Percentiles rank a stretch among this genome's conserved stretches.
phyloP scores from a whole-genome alignment of 2,329 filamentous ascomycete species.

The Amauroascus niger region DNA sequence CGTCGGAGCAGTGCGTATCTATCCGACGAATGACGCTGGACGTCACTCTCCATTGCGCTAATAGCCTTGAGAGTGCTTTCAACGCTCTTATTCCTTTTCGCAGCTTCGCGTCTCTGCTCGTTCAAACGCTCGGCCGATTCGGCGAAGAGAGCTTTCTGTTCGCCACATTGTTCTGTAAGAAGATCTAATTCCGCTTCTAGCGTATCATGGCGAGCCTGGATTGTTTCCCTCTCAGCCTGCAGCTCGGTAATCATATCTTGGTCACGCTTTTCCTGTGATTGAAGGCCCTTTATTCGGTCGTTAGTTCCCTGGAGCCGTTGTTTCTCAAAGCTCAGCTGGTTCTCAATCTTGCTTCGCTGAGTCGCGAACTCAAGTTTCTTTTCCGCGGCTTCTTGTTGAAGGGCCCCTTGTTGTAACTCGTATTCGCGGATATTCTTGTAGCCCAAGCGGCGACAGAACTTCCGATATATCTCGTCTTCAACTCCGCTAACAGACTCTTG shows the following conservation, averaged over 20 bases:
- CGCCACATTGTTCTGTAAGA: slow-evolving; percentile 60
- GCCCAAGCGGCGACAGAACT: slow-evolving; percentile 77
- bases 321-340: slow-evolving; percentile 54
- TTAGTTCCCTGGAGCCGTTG: slow-evolving; percentile 62
- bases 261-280: slow-evolving; percentile 57
- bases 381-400: slow-evolving; percentile 81
- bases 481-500: slow-evolving; percentile 63
- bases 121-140: slow-evolving; percentile 65
- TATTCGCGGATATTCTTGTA: slow-evolving; percentile 88
- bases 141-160: slow-evolving; percentile 57
- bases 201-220: slow-evolving; percentile 62
- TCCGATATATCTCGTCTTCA: slow-evolving; percentile 76
- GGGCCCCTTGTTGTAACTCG: slow-evolving; percentile 80
- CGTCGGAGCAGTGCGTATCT: slow-evolving; percentile 77
- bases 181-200: slow-evolving; percentile 68
- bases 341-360: slow-evolving; percentile 57
- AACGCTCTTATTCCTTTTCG: slow-evolving; percentile 75
- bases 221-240: slow-evolving; percentile 59
- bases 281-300: slow-evolving; percentile 57
- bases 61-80: slow-evolving; percentile 67
- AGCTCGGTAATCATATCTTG: slow-evolving; percentile 61
- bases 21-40: slow-evolving; percentile 73
- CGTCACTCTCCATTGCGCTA: slow-evolving; percentile 66
- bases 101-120: slow-evolving; percentile 68
- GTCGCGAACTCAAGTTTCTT: slow-evolving; percentile 79